Base-by-base conservation (phyloP, 2,329 filamentous ascomycete genomes). In the Pyricularia grisea region DNA sequence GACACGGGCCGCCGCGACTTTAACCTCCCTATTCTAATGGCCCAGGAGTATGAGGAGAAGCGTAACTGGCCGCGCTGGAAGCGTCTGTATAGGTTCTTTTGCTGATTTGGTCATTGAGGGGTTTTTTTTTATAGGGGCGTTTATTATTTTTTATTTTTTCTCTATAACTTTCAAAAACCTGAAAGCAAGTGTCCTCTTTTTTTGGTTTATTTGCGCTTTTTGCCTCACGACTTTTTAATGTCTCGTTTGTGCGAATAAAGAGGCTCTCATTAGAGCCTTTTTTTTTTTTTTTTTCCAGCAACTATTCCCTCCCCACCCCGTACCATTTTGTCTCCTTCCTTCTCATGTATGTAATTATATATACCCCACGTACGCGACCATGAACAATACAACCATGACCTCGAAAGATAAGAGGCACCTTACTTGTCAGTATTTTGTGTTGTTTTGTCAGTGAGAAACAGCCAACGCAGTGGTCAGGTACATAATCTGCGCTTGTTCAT, bases 1-100 rank as follows among this genome's bases (percentile, higher is more conserved):
- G 87, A 90, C 70, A 97, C 93, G 0, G 94, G 94, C 2, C 88
- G 93, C 31, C 84, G 94, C 30, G 93, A 97, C 75, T 86, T 97
- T 70, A 94, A 97, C 76, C 80, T 97, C 64, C 87, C 89, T 31
- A 87, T 91, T 70, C 80, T 98, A 67, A 83, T 96, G 67, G 89
- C 89, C 61, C 91, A 97, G 77, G 94, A 97, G 81, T 81, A 84
- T 58, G 90, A 91, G 68, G 93, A 97, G 81, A 83, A 84, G 74
- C 85, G 84, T 36, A 77, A 79, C 4, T 94, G 92, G 92, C 91
- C 92, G 0, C 79, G 73, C 70, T 94, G 92, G 91, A 95, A 94
- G 82, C 89, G 83, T 75, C 72, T 86, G 14, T 95, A 93, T 76
- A 92, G 91, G 76, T 85, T 88, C 71, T 80, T 94, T 72, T 94